Conservation (phyloP, 352 stramenopile species). For the Plasmopara halstedii region DNA sequence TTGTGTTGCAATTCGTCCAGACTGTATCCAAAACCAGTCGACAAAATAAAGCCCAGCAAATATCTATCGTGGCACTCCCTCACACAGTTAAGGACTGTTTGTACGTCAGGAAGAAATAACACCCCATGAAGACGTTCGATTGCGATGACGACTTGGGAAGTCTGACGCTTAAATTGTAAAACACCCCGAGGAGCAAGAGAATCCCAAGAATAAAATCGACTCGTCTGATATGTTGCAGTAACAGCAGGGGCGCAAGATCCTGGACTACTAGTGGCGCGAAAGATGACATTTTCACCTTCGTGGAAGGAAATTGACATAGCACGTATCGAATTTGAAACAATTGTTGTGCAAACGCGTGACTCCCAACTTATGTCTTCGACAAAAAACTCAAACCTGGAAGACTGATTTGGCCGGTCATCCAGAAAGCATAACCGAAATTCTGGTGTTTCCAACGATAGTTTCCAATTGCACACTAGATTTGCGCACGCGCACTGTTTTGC, state of each 20-base stretch:
- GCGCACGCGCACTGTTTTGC: constrained; percentile 12
- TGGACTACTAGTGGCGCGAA: constrained; percentile 30
- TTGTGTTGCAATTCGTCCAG: constrained; percentile 47
- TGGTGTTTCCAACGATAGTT: constrained; percentile 18
- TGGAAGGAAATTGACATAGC: constrained; percentile 21
- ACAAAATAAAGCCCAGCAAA: constrained; percentile 58
- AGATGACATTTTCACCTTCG: constrained; percentile 27
- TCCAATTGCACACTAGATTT: constrained; percentile 27
- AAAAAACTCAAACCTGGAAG: constrained; percentile 18
- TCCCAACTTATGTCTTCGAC: constrained; percentile 29
- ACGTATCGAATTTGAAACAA: constrained; percentile 18
- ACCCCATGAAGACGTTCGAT: constrained; percentile 25
- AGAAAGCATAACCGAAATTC: constrained; percentile 26
- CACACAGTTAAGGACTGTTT: constrained; percentile 32
- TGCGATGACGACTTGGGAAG: constrained; percentile 16
- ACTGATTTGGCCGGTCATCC: constrained; percentile 17
- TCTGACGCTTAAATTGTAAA: constrained; percentile 16
- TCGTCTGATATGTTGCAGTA: constrained; percentile 31
- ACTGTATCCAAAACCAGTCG: constrained; percentile 56
- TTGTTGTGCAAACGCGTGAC: constrained; percentile 30
- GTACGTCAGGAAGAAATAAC: constrained; percentile 41
- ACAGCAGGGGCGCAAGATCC: constrained; percentile 37
- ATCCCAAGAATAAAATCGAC: constrained; percentile 29
- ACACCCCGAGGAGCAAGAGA: constrained; percentile 3
- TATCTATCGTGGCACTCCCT: constrained; percentile 33